Conservation (phyloP, 2,329 filamentous ascomycete species). For the Aaosphaeria pasadenensis region DNA sequence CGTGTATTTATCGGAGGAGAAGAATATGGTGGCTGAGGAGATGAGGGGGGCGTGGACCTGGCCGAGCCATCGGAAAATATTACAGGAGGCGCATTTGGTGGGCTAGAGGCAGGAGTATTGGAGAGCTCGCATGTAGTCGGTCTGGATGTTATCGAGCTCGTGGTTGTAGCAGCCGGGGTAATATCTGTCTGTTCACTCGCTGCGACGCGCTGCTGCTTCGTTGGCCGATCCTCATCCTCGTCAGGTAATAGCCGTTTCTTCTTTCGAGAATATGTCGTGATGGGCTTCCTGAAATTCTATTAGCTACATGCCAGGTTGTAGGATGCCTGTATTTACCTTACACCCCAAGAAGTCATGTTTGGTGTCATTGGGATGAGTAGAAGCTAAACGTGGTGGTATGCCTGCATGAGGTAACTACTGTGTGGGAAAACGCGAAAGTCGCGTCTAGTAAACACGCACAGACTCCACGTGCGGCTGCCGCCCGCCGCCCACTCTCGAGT, state of each 20-base stretch:
- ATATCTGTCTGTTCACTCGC: conserved; percentile 2
- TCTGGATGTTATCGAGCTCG: background rate
- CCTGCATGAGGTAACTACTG: too few species aligned
- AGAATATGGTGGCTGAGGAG: conserved; percentile 18
- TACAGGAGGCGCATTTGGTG: conserved; percentile 24
- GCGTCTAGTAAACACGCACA: too few species aligned
- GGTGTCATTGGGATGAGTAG: conserved; percentile 1
- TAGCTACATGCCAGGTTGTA: conserved; percentile 7
- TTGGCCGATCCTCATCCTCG: conserved; percentile 28
- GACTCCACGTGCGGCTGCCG: too few species aligned
- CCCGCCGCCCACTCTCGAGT: too few species aligned
- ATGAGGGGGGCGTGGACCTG: conserved; percentile 29
- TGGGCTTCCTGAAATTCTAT: conserved; percentile 21
- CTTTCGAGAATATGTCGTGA: conserved; percentile 37
- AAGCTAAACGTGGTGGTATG: too few species aligned
- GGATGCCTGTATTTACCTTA: conserved; percentile 16
- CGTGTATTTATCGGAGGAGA: conserved; percentile 28
- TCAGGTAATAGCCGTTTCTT: conserved; percentile 18
- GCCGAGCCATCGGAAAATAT: conserved; percentile 41
- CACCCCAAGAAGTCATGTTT: conserved; percentile 19
- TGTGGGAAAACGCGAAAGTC: too few species aligned
- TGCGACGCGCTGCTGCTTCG: conserved; percentile 37
- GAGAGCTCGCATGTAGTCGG: conserved; percentile 10
- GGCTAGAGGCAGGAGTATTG: conserved; percentile 24
- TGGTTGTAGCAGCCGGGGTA: background rate